Conservation (phyloP, 108 stramenopile genomes). For the Nitzschia sp. region DNA sequence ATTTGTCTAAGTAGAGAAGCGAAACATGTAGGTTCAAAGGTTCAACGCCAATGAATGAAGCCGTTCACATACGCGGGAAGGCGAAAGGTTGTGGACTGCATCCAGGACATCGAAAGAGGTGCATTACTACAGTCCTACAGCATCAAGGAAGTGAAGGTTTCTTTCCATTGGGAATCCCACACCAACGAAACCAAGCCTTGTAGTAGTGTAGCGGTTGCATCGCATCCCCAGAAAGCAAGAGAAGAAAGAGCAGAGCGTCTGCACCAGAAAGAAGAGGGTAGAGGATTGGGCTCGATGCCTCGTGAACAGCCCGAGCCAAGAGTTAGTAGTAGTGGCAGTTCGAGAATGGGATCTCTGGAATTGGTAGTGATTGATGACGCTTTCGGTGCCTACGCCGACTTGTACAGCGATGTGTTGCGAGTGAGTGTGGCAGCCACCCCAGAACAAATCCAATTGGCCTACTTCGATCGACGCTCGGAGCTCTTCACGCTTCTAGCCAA, state of each 20-base stretch:
- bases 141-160: no score
- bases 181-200: no score
- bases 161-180: no score
- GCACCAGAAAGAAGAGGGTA: no score
- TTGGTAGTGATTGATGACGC: conserved; percentile 43
- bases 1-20: no score
- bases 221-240: no score
- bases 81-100: background rate
- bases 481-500: conserved; percentile 43
- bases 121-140: no score
- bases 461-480: conserved; percentile 56
- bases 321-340: background rate
- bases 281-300: background rate
- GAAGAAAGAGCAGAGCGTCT: no score
- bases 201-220: no score
- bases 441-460: conserved; percentile 46
- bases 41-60: background rate
- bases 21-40: no score
- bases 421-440: conserved; percentile 35
- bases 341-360: conserved; percentile 17
- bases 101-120: no score
- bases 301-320: conserved; percentile 3
- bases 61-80: background rate
- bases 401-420: conserved; percentile 45
- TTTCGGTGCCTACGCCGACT: conserved; percentile 45